These are phyloP conservation scores for Mariannaea elegans DNA, from an alignment of 2,329 filamentous ascomycete genomes.

Conservation along the genomic window DNA sequence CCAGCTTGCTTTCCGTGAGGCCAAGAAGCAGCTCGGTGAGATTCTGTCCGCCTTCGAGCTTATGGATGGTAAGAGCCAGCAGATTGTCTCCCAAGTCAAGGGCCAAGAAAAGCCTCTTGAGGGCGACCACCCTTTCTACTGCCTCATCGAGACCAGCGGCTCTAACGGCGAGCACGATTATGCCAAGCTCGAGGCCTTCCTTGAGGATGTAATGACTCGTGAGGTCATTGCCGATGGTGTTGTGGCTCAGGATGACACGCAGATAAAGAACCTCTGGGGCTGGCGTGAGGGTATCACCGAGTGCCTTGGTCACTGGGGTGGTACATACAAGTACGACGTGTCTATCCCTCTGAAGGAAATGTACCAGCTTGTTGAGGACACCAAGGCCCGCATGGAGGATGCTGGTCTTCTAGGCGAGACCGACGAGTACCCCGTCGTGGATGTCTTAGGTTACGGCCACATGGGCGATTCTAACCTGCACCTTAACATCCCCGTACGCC, in stretches of 20 bases:
- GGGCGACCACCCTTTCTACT: slow-evolving; percentile 90
- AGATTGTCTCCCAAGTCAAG: slow-evolving; percentile 77
- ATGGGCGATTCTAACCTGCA: slow-evolving; percentile 98
- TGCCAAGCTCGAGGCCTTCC: slow-evolving; percentile 88
- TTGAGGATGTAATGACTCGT: slow-evolving; percentile 90
- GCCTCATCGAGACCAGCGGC: slow-evolving; percentile 93
- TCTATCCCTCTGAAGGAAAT: slow-evolving; percentile 91
- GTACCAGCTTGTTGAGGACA: slow-evolving; percentile 90
- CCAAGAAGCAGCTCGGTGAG: slow-evolving; percentile 89
- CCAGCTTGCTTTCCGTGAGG: slow-evolving; percentile 84
- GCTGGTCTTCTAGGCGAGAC: slow-evolving; percentile 82
- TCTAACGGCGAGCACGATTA: slow-evolving; percentile 94
- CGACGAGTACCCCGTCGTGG: slow-evolving; percentile 80
- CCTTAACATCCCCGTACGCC: slow-evolving; percentile 84
- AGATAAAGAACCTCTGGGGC: slow-evolving; percentile 84
- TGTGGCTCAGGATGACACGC: slow-evolving; percentile 91
- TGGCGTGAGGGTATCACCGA: slow-evolving; percentile 96
- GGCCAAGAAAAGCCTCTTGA: slow-evolving; percentile 84
- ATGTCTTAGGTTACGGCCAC: slow-evolving; percentile 95
- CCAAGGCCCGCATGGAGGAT: slow-evolving; percentile 73
- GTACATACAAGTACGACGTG: slow-evolving; percentile 98
- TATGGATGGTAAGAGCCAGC: slow-evolving; percentile 89
- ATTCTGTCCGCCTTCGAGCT: slow-evolving; percentile 98
- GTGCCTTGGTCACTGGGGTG: slow-evolving; percentile 86
- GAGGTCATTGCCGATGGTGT: slow-evolving; percentile 91